Conservation (phyloP, 78 protist genomes). For the Bodo saltans region DNA sequence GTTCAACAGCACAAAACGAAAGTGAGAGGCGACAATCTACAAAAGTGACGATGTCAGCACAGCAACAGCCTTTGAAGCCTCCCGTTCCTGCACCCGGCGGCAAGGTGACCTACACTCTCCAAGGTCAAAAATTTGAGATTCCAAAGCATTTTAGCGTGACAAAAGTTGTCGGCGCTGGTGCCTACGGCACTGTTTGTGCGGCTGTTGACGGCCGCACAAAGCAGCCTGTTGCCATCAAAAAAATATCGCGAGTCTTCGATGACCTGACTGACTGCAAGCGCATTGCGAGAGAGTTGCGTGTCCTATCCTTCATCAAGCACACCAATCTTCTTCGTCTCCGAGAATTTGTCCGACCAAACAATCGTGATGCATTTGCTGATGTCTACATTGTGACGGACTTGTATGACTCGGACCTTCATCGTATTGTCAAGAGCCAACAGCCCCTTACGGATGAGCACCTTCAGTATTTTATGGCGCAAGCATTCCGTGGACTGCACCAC, state of each 20-base stretch:
- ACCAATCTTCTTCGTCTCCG: slow-evolving; percentile 13
- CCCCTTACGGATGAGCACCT: slow-evolving; percentile 87
- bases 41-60: no score
- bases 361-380: background rate
- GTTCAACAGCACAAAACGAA: no score
- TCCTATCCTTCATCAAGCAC: slow-evolving; percentile 26
- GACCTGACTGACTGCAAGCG: slow-evolving; percentile 18
- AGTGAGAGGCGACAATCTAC: no score
- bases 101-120: background rate
- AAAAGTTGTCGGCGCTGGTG: slow-evolving; percentile 36
- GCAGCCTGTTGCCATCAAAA: slow-evolving; percentile 36
- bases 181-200: slow-evolving; percentile 31
- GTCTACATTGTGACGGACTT: slow-evolving; percentile 46
- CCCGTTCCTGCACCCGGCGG: no score
- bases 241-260: background rate
- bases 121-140: slow-evolving; percentile 25
- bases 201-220: slow-evolving; percentile 20
- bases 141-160: background rate
- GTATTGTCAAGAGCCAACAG: slow-evolving; percentile 82
- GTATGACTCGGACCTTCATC: slow-evolving; percentile 91
- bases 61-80: no score
- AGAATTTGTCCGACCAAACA: slow-evolving; percentile 16
- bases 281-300: slow-evolving; percentile 26
- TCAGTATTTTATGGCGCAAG: slow-evolving; percentile 58
- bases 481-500: slow-evolving; percentile 43